Evolutionary conservation across 768 basidiomycete species (phyloP).

Genomic region (Suillus spraguei): DNA sequence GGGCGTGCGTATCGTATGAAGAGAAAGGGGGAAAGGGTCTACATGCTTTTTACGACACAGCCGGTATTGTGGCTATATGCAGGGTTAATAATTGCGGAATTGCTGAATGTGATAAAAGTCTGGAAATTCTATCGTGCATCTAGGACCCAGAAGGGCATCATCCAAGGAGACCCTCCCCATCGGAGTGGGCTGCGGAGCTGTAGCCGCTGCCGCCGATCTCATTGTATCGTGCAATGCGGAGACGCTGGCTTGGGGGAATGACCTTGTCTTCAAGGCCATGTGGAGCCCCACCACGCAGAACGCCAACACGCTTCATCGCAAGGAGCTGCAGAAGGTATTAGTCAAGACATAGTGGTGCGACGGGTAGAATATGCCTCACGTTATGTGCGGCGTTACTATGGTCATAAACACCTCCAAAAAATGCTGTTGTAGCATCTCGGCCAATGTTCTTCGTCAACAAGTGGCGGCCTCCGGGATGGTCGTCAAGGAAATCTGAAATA

Average conservation of each 20-base stretch:
- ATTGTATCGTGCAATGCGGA: slow-evolving; percentile 67
- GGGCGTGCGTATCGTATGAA: slow-evolving; percentile 19
- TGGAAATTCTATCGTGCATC: slow-evolving; percentile 6
- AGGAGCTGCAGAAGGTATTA: slow-evolving; percentile 23
- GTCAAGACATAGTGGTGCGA: neutral
- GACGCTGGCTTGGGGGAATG: slow-evolving; percentile 73
- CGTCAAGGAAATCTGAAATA: slow-evolving; percentile 79
- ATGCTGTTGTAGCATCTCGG: slow-evolving; percentile 89
- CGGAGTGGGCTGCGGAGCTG: slow-evolving; percentile 59
- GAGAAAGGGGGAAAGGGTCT: neutral
- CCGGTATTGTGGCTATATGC: slow-evolving; percentile 9
- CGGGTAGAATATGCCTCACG: slow-evolving; percentile 38
- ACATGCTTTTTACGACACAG: slow-evolving; percentile 7
- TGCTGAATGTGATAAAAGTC: neutral
- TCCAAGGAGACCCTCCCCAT: slow-evolving; percentile 55
- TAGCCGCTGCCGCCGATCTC: slow-evolving; percentile 53
- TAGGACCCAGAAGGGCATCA: slow-evolving; percentile 18
- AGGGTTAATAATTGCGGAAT: slow-evolving; percentile 7
- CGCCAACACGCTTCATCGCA: slow-evolving; percentile 59
- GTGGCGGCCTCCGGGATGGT: slow-evolving; percentile 91
- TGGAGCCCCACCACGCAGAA: slow-evolving; percentile 52
- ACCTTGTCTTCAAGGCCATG: slow-evolving; percentile 61
- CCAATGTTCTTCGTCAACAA: slow-evolving; percentile 84
- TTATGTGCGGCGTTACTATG: slow-evolving; percentile 91
- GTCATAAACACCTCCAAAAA: slow-evolving; percentile 91